A percentile compares a stretch with the other conserved stretches of the same genome.
Conservation (phyloP, 2,329 filamentous ascomycete species). For the Phialophora verrucosa region DNA sequence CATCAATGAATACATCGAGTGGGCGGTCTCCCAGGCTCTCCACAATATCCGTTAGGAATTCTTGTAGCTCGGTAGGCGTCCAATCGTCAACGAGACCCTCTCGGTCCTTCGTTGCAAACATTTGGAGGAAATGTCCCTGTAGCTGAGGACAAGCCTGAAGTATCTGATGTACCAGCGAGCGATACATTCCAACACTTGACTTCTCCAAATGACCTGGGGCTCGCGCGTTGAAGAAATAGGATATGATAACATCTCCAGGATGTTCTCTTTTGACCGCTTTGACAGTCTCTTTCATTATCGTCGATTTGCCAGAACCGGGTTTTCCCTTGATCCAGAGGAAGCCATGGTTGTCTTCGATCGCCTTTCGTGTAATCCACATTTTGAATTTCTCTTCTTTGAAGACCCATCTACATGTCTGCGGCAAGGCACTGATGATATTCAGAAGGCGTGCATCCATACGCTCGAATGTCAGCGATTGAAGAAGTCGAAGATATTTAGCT, state of each 20-base stretch:
- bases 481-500: background rate
- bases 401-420: slow-evolving; percentile 52
- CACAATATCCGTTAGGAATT: slow-evolving; percentile 33
- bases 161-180: background rate
- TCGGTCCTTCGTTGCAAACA: slow-evolving; percentile 1
- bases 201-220: background rate
- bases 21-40: slow-evolving; percentile 2
- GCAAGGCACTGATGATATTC: slow-evolving; percentile 47
- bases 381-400: slow-evolving; percentile 45
- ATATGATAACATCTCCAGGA: background rate
- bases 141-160: background rate
- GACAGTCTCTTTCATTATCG: slow-evolving; percentile 52
- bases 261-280: slow-evolving; percentile 31
- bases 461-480: slow-evolving; percentile 46
- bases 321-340: slow-evolving; percentile 49
- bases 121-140: background rate
- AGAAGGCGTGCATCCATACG: slow-evolving; percentile 48
- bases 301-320: slow-evolving; percentile 53
- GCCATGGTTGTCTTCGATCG: slow-evolving; percentile 38
- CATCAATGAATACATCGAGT: slow-evolving; percentile 3
- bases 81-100: background rate
- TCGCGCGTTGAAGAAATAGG: slow-evolving; percentile 5
- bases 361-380: slow-evolving; percentile 45
- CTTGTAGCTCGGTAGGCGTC: slow-evolving; percentile 30
- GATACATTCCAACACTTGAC: slow-evolving; percentile 5